Conservation (phyloP, 306 rosid species). For the Ceratonia siliqua region DNA sequence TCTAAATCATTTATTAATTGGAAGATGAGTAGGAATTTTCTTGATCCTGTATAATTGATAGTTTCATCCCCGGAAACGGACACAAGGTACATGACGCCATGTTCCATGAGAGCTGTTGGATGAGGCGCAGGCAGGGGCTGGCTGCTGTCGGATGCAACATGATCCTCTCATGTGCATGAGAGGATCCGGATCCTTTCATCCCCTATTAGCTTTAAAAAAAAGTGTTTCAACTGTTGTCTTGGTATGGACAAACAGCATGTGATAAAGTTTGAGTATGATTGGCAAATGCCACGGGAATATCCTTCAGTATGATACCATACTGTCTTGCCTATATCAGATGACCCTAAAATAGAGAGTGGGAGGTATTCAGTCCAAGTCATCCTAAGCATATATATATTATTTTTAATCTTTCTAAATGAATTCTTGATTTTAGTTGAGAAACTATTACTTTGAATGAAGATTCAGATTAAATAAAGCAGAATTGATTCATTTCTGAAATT, state of each 20-base stretch:
- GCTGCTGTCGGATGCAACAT: no score
- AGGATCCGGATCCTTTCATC: no score
- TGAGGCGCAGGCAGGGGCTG: no score
- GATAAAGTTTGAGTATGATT: background rate
- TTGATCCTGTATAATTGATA: background rate
- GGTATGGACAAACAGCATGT: background rate
- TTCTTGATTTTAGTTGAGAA: background rate
- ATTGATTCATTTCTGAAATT: background rate
- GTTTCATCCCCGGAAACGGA: no score
- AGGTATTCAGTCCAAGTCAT: background rate
- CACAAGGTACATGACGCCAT: no score
- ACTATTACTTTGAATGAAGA: background rate
- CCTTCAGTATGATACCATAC: background rate
- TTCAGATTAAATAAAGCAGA: slow-evolving; percentile 11
- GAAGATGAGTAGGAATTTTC: background rate
- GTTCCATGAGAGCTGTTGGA: no score
- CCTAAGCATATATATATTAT: background rate
- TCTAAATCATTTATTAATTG: background rate
- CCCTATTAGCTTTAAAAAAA: background rate
- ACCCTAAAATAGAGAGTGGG: background rate
- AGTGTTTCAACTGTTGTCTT: background rate
- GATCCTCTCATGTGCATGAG: no score
- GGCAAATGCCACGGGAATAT: background rate
- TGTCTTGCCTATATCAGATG: background rate
- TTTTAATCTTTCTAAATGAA: background rate